Base-by-base conservation (phyloP, 1,284 basidiomycete species). In the Kwoniella shivajii region DNA sequence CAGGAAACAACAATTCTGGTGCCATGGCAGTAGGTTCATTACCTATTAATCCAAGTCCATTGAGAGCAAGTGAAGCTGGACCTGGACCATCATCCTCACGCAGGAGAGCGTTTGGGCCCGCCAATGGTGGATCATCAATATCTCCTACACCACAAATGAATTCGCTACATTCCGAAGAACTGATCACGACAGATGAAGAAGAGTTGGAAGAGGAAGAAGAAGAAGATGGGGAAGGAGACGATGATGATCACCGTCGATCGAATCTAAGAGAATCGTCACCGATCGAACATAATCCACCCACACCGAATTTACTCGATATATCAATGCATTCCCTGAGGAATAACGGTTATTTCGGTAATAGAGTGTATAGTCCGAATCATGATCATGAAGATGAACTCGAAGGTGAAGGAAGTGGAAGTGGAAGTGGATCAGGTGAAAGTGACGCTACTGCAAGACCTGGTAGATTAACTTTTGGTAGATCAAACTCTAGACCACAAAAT, bases 291-390 rank as follows among this genome's bases (percentile, higher is more conserved):
- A 83, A 83, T 62, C 82, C 82, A 13, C 82, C 82, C 0, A 84
- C 82, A 26, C 82, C 82, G 0, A 80, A 82, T 54, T 65, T 79
- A 24, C 70, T 82, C 5, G 82, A 84, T 57, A 83, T 83, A 45
- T 80, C 79, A 13, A 65, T 84, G 41, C 80, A 82, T 41, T 73
- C 74, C 3, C 59, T 79, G 1, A 61, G 71, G 6, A 64, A 57
- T 27, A 54, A 60, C 20, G 56, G 60, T 24, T 75, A 74, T 56
- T 79, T 78, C 20, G 66, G 67, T 37, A 54, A 59, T 24, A 44
- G 61, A n/a, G n/a, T n/a, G 37, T 37, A 53, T n/a, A 26, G 37
- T n/a, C n/a, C n/a, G n/a, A 42, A 51, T 43, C 18, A 18, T 14
- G 29, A 29, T 22, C 27, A 45, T 9, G 47, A 49, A 30, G 48